Base-by-base conservation (phyloP, 2,329 filamentous ascomycete species). In the Acrodontium crateriforme region DNA sequence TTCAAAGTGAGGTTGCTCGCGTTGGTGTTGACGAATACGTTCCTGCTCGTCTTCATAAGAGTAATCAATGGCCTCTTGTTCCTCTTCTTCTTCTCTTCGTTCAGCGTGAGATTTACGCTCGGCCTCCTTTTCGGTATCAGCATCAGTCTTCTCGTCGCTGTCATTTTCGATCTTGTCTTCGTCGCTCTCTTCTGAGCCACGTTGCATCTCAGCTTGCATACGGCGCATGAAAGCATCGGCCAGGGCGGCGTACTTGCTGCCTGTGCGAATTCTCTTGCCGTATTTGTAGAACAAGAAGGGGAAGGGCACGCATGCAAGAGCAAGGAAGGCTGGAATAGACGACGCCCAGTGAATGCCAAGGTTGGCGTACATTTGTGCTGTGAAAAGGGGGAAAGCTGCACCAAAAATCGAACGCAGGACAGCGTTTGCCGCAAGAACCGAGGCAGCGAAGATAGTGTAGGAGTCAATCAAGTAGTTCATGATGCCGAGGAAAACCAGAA, bases 331-430 rank as follows among this genome's bases (percentile, higher is more conserved):
- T 0, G 78, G 79, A 9, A 87, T 59, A 0, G 70, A 72, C 18
- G 66, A 72, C 1, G 77, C 80, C 80, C 79, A 85, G 56, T 84
- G 77, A 31, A 78, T 74, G 25, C 79, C 77, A 2, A 56, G 42
- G 3, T 40, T 33, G 8, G n/a, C 4, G 20, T 22, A 64, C 60
- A 63, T 81, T 44, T 80, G 73, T 2, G 61, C 65, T 0, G 78
- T 71, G 49, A 87, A 89, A 2, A 89, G 65, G 1, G 82, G 82
- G 60, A 89, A 89, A 1, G 67, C 74, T 2, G 79, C 78, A 37
- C 79, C 82, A 36, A 74, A 77, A 6, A 83, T 60, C 0, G 78
- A 84, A 40, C 82, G 74, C 18, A 89, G 57, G 46, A 89, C 78
- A 1, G 79, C 79, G 54, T 85, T 81, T 25, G 76, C 77, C 3